Base-by-base conservation (phyloP, 2,329 filamentous ascomycete genomes). In the Helicocarpus griseus region DNA sequence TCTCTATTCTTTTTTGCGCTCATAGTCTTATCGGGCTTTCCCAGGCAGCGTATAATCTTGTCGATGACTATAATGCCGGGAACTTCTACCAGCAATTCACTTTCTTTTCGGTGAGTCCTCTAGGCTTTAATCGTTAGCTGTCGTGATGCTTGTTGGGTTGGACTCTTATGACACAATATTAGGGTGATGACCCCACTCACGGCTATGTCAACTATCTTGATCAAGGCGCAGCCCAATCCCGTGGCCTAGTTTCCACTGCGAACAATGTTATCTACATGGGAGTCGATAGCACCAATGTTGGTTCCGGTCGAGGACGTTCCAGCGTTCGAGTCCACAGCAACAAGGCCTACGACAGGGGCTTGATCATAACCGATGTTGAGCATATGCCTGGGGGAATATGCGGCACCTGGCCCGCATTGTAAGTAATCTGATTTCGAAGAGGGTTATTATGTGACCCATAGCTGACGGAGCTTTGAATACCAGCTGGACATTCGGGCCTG, bases 121-220 rank as follows among this genome's bases (percentile, higher is more conserved):
- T 17, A 6, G 5, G 13, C 1, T 14, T 22, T 14, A 3, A 21
- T 35, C 44, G n/a, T 35, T 22, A 24, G 29, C 13, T 24, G 21
- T n/a, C 19, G 4, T 17, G 19, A 49, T 14, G 22, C 29, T 6
- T 7, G 13, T 17, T 2, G 7, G 21, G 19, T 6, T 44, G 22
- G 11, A 6, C 31, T 21, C 36, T 41, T 14, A 40, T 28, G 63
- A 61, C 59, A 53, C 31, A 41, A 57, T 47, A 36, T 19, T 26
- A 47, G 44, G 4, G 44, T 17, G 44, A 35, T 5, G 85, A 89
- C 60, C 85, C 85, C 0, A 89, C 85, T 0, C 58, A 80, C 54
- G 86, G 85, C 26, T 85, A 80, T 57, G 85, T 89, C 57, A 67
- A 80, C 54, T 72, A 68, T 46, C 64, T 63, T 31, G 58, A 64